Conservation (phyloP, 306 rosid species). For the Cotoneaster glaucophyllus region DNA sequence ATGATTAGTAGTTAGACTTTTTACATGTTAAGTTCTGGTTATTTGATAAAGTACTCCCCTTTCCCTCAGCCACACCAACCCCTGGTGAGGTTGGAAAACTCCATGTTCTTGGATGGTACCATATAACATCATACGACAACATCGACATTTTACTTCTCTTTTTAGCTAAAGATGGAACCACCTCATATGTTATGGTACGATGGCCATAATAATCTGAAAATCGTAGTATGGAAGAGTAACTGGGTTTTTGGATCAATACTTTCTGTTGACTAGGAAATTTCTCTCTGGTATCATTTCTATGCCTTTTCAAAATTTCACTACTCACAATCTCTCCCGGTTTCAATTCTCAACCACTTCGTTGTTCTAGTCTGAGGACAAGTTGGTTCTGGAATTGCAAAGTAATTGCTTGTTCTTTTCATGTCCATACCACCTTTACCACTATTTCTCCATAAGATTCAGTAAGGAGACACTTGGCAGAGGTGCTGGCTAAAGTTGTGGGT, state of each 20-base stretch:
- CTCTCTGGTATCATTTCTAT: background rate
- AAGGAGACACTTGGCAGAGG: slow-evolving; percentile 27
- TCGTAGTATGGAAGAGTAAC: background rate
- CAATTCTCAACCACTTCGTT: slow-evolving; percentile 13
- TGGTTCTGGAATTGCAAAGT: slow-evolving; percentile 16
- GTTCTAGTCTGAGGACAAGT: slow-evolving; percentile 10
- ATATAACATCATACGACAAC: background rate
- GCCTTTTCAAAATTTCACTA: background rate
- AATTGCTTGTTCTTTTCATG: slow-evolving; percentile 23
- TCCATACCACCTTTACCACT: slow-evolving; percentile 11
- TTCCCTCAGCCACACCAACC: background rate
- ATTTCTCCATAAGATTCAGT: background rate
- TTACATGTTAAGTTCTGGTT: background rate
- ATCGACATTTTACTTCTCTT: background rate
- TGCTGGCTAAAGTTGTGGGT: slow-evolving; percentile 7
- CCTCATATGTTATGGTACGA: background rate
- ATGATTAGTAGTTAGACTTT: background rate
- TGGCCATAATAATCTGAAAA: background rate
- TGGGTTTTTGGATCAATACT: background rate
- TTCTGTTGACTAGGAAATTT: background rate
- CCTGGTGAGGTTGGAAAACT: background rate
- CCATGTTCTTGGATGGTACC: background rate
- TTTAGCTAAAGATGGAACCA: background rate
- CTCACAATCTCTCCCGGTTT: slow-evolving; percentile 11
- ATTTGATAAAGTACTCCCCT: background rate